Base-by-base conservation (phyloP, 2,329 filamentous ascomycete genomes). In the Trichocomaceae sp. region DNA sequence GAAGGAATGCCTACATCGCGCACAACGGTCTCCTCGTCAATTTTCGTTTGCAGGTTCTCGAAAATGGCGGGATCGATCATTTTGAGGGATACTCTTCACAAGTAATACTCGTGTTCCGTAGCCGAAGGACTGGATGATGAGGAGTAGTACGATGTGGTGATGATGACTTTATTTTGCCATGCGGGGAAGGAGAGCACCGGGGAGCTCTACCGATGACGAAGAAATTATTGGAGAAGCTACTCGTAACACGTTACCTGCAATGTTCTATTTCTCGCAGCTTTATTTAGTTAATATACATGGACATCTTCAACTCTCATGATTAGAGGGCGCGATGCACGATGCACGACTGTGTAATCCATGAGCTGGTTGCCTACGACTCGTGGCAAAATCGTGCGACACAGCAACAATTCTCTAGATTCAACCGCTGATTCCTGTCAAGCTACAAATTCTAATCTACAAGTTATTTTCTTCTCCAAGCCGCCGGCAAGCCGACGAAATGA, bases 61-160 rank as follows among this genome's bases (percentile, higher is more conserved):
- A 97, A 96, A 70, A 97, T 88, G 61, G 82, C 80, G 57, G 88
- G 86, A 69, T 95, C 86, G 65, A 93, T 84, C 79, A 87, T 83
- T 55, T 73, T 75, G 51, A 71, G 23, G 23, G 23, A 26, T 26
- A 26, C 4, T 26, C 23, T 26, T 26, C 23, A 26, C 23, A 26
- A 7, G 23, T 26, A 7, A 26, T 3, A 4, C 15, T 15, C 2
- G 49, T 1, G 9, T 47, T 6, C 12, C 5, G 20, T 22, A n/a
- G 35, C 2, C 2, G 26, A 29, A 26, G 8, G 8, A 26, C 8
- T 29, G 26, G 10, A 29, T 29, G 8, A 29, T n/a, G n/a, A n/a
- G n/a, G 26, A 8, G 10, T 10, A 10, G 10, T 37, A 9, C 6
- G 35, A 19, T 39, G 13, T 8, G 6, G 9, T 12, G n/a, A 7